A percentile compares a stretch with the other conserved stretches of the same genome.
phyloP scores from a whole-genome alignment of 805 yeast species.

The Starmerella ratchasimensis region DNA sequence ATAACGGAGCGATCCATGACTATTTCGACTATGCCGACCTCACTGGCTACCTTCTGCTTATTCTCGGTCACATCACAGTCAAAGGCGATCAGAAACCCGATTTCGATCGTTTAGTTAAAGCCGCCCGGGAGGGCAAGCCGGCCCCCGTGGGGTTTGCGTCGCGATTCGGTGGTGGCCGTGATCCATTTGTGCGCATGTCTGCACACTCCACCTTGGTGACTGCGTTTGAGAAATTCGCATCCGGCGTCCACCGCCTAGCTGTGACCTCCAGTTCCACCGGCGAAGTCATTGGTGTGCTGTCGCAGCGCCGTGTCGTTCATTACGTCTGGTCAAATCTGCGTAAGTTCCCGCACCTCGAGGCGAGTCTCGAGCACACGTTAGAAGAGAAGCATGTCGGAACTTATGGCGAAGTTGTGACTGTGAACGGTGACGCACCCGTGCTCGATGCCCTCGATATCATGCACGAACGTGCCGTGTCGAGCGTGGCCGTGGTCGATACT shows the following conservation, averaged over 20 bases:
- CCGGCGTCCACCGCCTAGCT: conserved; percentile 90
- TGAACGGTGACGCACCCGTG: conserved; percentile 73
- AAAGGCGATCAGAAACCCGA: conserved; percentile 25
- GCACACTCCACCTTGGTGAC: conserved; percentile 47
- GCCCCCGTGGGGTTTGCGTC: conserved; percentile 87
- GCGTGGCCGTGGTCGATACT: conserved; percentile 83
- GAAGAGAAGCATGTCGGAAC: conserved; percentile 65
- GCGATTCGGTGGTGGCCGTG: conserved; percentile 61
- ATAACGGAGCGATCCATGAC: conserved; percentile 24
- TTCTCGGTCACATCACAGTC: conserved; percentile 52
- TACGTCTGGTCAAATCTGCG: conserved; percentile 90
- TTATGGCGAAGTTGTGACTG: conserved; percentile 53
- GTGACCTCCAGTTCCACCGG: conserved; percentile 37
- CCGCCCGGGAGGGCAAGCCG: conserved; percentile 74
- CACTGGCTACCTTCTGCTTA: conserved; percentile 71
- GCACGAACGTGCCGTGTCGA: conserved; percentile 73
- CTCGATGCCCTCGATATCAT: conserved; percentile 77
- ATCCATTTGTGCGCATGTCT: conserved; percentile 68
- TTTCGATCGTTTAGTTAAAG: conserved; percentile 33
- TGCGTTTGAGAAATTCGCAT: conserved; percentile 79
- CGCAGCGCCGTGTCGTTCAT: conserved; percentile 76
- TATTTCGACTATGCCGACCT: conserved; percentile 88
- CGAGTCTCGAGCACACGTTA: conserved; percentile 47
- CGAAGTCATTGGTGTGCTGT: conserved; percentile 65
- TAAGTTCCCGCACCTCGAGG: conserved; percentile 65